phyloP scores from a whole-genome alignment of 2,329 filamentous ascomycete species.

The Trichoderma semiorbis region DNA sequence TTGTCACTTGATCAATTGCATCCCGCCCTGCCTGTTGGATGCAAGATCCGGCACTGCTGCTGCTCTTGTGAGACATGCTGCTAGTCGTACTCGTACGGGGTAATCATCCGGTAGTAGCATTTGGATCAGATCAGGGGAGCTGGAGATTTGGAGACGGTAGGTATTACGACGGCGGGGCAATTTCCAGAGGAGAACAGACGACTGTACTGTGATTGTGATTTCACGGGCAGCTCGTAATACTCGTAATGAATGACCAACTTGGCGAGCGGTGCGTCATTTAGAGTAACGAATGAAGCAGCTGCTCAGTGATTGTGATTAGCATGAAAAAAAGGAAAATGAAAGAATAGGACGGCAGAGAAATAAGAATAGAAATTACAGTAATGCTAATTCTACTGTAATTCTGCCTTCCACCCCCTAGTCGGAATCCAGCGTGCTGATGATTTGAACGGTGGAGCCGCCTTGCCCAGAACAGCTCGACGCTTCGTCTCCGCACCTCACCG shows the following conservation, averaged over 20 bases:
- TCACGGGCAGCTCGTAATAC: background rate
- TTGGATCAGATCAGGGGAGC: conserved; percentile 3
- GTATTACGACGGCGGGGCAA: conserved; percentile 3
- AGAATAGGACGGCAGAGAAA: background rate
- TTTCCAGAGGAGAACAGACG: background rate
- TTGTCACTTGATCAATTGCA: background rate
- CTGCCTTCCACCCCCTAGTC: background rate
- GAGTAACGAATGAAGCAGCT: background rate
- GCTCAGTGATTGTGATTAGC: background rate
- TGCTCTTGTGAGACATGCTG: background rate
- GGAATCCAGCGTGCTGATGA: conserved; percentile 7
- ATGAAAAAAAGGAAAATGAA: background rate
- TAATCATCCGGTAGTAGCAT: background rate
- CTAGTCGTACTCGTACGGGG: background rate
- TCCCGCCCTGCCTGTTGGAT: background rate
- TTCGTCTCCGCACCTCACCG: conserved; percentile 27
- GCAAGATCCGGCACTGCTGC: background rate
- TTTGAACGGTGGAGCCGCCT: background rate
- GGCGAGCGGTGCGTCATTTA: background rate
- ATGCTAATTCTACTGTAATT: background rate
- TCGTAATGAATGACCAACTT: background rate
- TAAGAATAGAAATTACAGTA: background rate
- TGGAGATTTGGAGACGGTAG: conserved; percentile 5
- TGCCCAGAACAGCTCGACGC: background rate
- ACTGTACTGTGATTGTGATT: background rate